Percentiles rank a stretch among this genome's conserved stretches.
phyloP scores from a whole-genome alignment of 1,139 yeast genomes.

The Candida frijolesensis region DNA sequence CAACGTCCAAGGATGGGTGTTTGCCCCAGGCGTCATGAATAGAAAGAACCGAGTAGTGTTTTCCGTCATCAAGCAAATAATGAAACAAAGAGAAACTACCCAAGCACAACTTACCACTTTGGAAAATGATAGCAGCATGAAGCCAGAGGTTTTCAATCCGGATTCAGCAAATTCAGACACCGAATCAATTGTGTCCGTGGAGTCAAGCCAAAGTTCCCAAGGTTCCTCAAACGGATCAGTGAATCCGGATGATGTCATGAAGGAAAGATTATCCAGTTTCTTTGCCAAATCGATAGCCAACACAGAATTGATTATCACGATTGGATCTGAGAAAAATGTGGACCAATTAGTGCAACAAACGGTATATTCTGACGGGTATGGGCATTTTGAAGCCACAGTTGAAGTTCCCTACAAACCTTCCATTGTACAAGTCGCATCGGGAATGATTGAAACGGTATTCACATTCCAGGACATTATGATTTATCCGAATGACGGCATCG shows the following conservation, averaged over 20 bases:
- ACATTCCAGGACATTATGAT: slow-evolving; percentile 47
- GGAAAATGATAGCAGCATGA: slow-evolving; percentile 29
- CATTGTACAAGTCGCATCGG: slow-evolving; percentile 43
- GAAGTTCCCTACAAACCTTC: slow-evolving; percentile 59
- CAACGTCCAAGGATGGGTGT: slow-evolving; percentile 73
- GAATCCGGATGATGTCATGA: slow-evolving; percentile 41
- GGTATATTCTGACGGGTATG: slow-evolving; percentile 57
- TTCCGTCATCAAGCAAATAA: slow-evolving; percentile 70
- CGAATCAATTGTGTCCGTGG: slow-evolving; percentile 20
- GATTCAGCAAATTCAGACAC: slow-evolving; percentile 17
- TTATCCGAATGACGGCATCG: slow-evolving; percentile 55
- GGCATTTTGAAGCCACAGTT: slow-evolving; percentile 55
- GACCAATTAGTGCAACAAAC: slow-evolving; percentile 24
- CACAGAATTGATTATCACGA: slow-evolving; percentile 50
- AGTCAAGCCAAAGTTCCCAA: slow-evolving; percentile 7
- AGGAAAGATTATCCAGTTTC: slow-evolving; percentile 60
- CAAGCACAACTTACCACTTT: slow-evolving; percentile 31
- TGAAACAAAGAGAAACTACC: slow-evolving; percentile 35
- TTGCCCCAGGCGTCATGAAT: slow-evolving; percentile 68
- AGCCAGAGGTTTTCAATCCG: slow-evolving; percentile 29
- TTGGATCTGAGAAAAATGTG: slow-evolving; percentile 46
- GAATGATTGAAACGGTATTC: slow-evolving; percentile 47
- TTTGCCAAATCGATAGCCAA: slow-evolving; percentile 60
- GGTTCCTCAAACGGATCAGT: slow-evolving; percentile 8
- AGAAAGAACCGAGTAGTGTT: slow-evolving; percentile 71